A percentile compares a stretch with the other conserved stretches of the same genome.
Conservation (phyloP, 768 basidiomycete species). For the Lentinula detonsa region DNA sequence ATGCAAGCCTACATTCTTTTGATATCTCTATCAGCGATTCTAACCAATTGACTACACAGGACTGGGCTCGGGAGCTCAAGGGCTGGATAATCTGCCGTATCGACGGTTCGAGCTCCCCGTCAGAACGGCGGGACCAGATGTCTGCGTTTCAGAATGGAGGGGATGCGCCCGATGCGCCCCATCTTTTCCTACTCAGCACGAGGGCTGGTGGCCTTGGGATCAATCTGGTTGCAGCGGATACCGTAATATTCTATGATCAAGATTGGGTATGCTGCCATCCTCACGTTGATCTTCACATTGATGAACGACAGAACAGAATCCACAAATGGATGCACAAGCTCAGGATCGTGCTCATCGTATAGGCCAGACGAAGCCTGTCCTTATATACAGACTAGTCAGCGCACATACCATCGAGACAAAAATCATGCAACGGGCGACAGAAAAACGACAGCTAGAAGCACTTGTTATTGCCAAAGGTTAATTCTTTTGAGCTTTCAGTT, state of each 20-base stretch:
- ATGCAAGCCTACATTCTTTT: conserved; percentile 39
- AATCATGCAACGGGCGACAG: conserved; percentile 82
- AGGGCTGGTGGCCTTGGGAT: conserved; percentile 77
- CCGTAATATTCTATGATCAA: conserved; percentile 91
- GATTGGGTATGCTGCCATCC: conserved; percentile 62
- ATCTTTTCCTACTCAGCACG: conserved; percentile 76
- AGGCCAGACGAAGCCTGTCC: conserved; percentile 86
- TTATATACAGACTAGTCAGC: conserved; percentile 84
- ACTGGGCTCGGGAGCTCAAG: conserved; percentile 86
- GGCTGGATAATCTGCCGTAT: conserved; percentile 84
- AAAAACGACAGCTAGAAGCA: conserved; percentile 88
- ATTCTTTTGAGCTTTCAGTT: conserved; percentile 4
- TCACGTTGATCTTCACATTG: neutral
- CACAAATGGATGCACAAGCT: conserved; percentile 95
- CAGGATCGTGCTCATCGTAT: conserved; percentile 96
- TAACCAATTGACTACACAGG: conserved; percentile 30
- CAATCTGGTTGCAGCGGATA: conserved; percentile 79
- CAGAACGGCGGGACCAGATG: conserved; percentile 83
- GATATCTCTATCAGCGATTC: neutral
- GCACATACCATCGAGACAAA: conserved; percentile 88
- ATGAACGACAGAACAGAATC: conserved; percentile 49
- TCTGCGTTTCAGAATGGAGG: conserved; percentile 73
- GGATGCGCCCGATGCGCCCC: conserved; percentile 53
- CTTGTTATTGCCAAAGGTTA: conserved; percentile 90
- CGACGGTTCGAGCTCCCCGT: conserved; percentile 80